Base-by-base conservation (phyloP, 208 protist genomes). In the Acanthamoeba sp. region DNA sequence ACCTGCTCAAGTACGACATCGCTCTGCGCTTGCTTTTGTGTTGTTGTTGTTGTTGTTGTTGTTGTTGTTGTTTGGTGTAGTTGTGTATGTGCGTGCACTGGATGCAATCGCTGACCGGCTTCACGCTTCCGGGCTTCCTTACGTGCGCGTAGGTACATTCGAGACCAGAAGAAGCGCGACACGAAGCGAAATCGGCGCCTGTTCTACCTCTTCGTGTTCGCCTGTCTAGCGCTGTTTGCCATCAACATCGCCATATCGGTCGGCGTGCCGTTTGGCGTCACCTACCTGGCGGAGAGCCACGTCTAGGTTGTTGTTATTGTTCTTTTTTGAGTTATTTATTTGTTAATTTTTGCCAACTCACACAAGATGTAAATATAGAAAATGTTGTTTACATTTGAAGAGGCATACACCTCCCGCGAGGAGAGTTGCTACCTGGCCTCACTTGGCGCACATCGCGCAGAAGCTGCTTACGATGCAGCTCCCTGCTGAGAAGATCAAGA, bases 91-190 rank as follows among this genome's bases (percentile, higher is more conserved):
- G 50, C 48, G 2, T 9, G 4, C 27, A n/a, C 7, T 29, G 57
- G 27, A n/a, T n/a, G n/a, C n/a, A n/a, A n/a, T n/a, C n/a, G n/a
- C n/a, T n/a, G n/a, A n/a, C n/a, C n/a, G n/a, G n/a, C n/a, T n/a
- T n/a, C n/a, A n/a, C n/a, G n/a, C 50, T 55, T 20, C 16, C 50
- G 12, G 4, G 0, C 16, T 29, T 64, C 22, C 27, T 32, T 24
- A 9, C 22, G 24, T 32, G 20, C 42, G 32, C 1, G 7, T 32
- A 78, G 69, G 36, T 78, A 78, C 7, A 22, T 78, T 24, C 69
- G 69, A 20, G 69, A 78, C 69, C 69, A 78, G 36, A 78, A 78
- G 69, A 78, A 78, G 36, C 38, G 29, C 24, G 69, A 78, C 36
- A 36, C 16, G 36, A 78, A 40, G 29, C 69, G 69, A 78, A 78